phyloP scores from a whole-genome alignment of 179 eudicot genomes.

The Silene noctiflora region DNA sequence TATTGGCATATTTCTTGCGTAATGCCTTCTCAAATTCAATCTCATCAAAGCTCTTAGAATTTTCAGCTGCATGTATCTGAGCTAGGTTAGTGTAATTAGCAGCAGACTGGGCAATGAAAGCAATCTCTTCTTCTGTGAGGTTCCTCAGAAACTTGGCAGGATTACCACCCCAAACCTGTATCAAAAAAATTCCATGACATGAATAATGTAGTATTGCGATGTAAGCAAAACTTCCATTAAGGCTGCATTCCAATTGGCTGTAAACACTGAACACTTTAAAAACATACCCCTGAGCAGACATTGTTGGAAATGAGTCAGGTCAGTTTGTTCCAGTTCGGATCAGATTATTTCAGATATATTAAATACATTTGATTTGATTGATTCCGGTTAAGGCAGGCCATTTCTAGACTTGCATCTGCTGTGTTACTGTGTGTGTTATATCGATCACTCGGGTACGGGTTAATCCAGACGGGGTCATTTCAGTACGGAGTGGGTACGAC shows the following conservation, averaged over 20 bases:
- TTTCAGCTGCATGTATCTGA: slow-evolving; percentile 72
- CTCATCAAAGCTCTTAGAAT: slow-evolving; percentile 66
- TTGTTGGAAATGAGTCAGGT: not conserved
- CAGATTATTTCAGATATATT: not conserved
- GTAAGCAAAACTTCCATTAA: no score
- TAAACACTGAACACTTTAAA: not conserved
- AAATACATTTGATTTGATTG: not conserved
- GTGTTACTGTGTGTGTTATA: not conserved
- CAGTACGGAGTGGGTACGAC: not conserved
- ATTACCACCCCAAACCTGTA: slow-evolving; percentile 93
- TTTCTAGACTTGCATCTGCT: not conserved
- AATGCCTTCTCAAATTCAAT: slow-evolving; percentile 66
- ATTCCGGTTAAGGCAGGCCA: not conserved
- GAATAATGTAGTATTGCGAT: no score
- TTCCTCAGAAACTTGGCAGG: slow-evolving; percentile 84
- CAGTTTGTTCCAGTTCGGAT: not conserved
- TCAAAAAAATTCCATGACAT: slow-evolving; percentile 17
- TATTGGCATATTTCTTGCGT: slow-evolving; percentile 57
- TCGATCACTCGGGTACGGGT: not conserved
- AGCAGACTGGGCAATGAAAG: slow-evolving; percentile 80
- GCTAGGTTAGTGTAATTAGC: slow-evolving; percentile 63
- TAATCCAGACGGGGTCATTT: not conserved
- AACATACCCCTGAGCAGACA: not conserved
- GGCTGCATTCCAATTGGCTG: not conserved
- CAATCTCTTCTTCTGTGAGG: slow-evolving; percentile 77